Conservation (phyloP, 441 rosid genomes). For the Gossypium lobatum region DNA sequence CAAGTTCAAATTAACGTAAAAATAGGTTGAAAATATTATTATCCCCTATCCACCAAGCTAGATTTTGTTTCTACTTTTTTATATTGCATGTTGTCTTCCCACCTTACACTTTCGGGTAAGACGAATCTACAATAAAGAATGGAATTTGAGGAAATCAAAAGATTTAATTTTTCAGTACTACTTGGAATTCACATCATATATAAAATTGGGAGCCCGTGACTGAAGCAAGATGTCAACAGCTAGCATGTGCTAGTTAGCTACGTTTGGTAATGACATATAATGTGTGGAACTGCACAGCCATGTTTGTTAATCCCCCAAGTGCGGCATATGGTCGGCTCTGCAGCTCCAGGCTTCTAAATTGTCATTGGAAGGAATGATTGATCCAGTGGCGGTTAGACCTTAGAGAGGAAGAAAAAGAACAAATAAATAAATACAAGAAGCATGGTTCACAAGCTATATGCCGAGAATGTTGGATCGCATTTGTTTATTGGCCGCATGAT, state of each 20-base stretch:
- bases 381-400: not conserved
- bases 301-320: conserved; percentile 2
- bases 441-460: not conserved
- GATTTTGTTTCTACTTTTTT: conserved; percentile 1
- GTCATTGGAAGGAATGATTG: not conserved
- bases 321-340: conserved; percentile 12
- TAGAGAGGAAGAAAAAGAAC: not conserved
- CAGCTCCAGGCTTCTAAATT: not conserved
- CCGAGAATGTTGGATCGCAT: not conserved
- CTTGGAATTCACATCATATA: not conserved
- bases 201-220: not conserved
- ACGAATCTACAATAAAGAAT: not conserved
- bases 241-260: conserved; percentile 2
- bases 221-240: conserved; percentile 3
- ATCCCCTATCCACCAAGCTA: not conserved
- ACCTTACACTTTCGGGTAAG: not conserved
- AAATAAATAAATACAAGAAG: not conserved
- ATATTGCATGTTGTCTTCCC: not conserved
- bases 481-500: not conserved
- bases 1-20: not conserved
- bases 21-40: not conserved
- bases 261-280: not conserved
- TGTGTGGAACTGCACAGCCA: not conserved
- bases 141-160: not conserved
- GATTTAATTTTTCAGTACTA: not conserved